Evolutionary conservation across 805 yeast genomes (phyloP).

Genomic region (Peterozyma xylosa): DNA sequence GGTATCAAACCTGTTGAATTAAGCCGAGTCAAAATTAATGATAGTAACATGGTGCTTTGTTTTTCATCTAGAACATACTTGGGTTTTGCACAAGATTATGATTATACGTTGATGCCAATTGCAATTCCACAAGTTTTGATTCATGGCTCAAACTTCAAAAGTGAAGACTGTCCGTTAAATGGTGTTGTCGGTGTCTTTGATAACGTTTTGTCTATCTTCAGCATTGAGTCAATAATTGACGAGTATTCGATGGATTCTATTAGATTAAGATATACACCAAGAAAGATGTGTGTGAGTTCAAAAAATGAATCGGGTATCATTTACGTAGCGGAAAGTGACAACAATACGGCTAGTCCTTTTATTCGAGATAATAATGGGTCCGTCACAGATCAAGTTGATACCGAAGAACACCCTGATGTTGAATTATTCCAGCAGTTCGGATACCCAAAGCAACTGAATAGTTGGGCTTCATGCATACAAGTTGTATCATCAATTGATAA

Average conservation of each 20-base stretch:
- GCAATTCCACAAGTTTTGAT: conserved; percentile 29
- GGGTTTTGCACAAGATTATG: conserved; percentile 26
- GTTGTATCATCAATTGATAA: conserved; percentile 28
- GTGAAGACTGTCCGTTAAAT: conserved; percentile 50
- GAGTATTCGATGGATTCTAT: conserved; percentile 28
- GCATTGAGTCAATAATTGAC: conserved; percentile 32
- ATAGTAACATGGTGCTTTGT: conserved; percentile 34
- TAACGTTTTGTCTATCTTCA: conserved; percentile 45
- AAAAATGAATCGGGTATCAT: conserved; percentile 17
- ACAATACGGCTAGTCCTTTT: conserved; percentile 25
- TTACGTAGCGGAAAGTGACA: conserved; percentile 41
- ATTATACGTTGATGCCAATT: conserved; percentile 40
- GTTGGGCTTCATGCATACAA: conserved; percentile 52
- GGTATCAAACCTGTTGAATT: conserved; percentile 63
- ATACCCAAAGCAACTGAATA: conserved; percentile 18
- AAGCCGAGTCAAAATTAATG: conserved; percentile 24
- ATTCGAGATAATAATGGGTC: conserved; percentile 7
- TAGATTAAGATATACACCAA: conserved; percentile 45
- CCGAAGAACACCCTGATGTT: conserved; percentile 18
- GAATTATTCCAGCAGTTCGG: conserved; percentile 41
- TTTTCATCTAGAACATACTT: conserved; percentile 51
- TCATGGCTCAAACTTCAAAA: conserved; percentile 45
- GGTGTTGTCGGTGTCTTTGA: conserved; percentile 61
- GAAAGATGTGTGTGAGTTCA: conserved; percentile 24
- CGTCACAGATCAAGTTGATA: conserved; percentile 17